phyloP scores from a whole-genome alignment of 257 asterid species.

The Solanum rostratum region DNA sequence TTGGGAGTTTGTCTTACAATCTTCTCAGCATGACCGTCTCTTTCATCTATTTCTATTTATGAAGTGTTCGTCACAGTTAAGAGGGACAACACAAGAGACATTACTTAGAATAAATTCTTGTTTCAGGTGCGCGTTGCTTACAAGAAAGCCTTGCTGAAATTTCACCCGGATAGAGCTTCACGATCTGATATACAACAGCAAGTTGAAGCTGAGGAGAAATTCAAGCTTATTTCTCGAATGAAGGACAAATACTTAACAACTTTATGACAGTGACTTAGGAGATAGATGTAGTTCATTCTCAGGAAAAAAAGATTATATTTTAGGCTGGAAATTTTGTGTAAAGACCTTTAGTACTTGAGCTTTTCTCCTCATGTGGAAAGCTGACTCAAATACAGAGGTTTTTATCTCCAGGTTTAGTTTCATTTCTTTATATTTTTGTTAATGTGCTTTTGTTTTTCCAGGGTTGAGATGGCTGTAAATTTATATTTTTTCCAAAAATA shows the following conservation, averaged over 20 bases:
- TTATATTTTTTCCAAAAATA: not conserved
- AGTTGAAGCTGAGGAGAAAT: slow-evolving; percentile 97
- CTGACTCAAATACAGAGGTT: not conserved
- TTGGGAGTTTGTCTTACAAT: not conserved
- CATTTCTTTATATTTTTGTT: not conserved
- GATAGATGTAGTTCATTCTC: not conserved
- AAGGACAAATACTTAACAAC: slow-evolving; percentile 49
- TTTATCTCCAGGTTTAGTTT: not conserved
- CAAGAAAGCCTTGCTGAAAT: slow-evolving; percentile 59
- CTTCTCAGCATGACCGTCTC: not conserved
- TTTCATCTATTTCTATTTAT: not conserved
- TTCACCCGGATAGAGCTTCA: slow-evolving; percentile 89
- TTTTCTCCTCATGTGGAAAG: not conserved
- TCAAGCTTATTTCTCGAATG: slow-evolving; percentile 75
- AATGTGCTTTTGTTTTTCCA: not conserved
- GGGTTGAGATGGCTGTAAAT: not conserved
- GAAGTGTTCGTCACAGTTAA: not conserved
- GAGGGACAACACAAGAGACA: not conserved
- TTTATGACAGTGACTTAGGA: not conserved
- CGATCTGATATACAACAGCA: slow-evolving; percentile 55
- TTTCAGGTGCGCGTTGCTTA: slow-evolving; percentile 75
- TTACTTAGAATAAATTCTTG: not conserved
- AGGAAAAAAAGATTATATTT: not conserved
- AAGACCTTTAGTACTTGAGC: not conserved
- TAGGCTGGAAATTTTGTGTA: not conserved